Conservation (phyloP, 225 moss, liverwort and hornwort genomes). For the Pseudisothecium myosuroides region DNA sequence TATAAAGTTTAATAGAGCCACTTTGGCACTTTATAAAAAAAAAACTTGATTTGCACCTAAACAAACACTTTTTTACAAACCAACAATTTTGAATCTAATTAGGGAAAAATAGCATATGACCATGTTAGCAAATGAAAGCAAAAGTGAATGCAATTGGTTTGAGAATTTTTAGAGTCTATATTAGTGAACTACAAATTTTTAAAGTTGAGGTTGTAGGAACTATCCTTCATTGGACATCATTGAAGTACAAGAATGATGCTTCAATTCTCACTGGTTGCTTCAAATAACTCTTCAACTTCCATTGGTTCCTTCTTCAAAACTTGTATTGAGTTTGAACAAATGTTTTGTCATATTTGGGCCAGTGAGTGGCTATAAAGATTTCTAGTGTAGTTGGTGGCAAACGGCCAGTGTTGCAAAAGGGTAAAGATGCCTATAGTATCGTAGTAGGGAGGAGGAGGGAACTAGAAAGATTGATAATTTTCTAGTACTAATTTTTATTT, state of each 20-base stretch:
- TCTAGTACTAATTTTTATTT: not conserved
- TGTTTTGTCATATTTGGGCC: too few species aligned
- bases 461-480: accelerated
- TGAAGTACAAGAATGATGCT: not conserved
- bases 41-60: too few species aligned
- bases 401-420: accelerated
- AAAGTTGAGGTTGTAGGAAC: too few species aligned
- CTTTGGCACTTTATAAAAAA: too few species aligned
- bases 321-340: not conserved
- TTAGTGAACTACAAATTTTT: accelerated
- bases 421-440: not conserved
- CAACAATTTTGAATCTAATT: not conserved
- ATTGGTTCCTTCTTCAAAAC: not conserved
- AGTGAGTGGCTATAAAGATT: not conserved
- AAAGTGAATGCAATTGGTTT: not conserved
- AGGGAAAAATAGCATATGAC: accelerated
- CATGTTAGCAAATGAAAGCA: not conserved
- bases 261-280: not conserved
- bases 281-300: not conserved
- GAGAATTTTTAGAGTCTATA: not conserved
- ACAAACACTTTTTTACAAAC: too few species aligned
- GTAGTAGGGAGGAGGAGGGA: accelerated
- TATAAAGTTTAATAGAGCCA: too few species aligned
- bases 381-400: not conserved
- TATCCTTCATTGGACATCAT: not conserved